Conservation (phyloP, 1,284 basidiomycete genomes). For the Trametes versicolor region DNA sequence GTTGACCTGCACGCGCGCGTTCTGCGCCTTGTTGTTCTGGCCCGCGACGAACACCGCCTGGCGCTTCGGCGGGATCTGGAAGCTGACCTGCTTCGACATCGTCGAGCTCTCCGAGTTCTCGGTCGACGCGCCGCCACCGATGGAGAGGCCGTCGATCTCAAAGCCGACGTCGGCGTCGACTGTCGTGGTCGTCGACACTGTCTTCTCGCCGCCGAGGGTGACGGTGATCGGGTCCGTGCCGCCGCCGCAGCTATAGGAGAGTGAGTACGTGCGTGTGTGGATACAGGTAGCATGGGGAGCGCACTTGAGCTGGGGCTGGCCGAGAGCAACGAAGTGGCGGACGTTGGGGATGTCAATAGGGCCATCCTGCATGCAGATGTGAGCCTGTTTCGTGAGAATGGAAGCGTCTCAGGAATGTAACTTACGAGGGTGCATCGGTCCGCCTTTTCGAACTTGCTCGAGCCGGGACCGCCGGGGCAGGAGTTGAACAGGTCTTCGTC, state of each 20-base stretch:
- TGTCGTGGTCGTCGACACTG: slow-evolving; percentile 3
- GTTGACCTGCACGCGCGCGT: slow-evolving; percentile 19
- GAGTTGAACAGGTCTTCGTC: slow-evolving; percentile 5
- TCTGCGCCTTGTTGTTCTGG: slow-evolving; percentile 1
- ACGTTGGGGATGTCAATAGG: slow-evolving; percentile 12
- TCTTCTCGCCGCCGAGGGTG: slow-evolving; percentile 10
- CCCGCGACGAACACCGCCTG: slow-evolving; percentile 25
- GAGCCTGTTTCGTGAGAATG: background rate
- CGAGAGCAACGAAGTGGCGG: slow-evolving; percentile 9
- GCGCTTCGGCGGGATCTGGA: slow-evolving; percentile 10
- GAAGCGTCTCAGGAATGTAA: background rate
- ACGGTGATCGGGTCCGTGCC: slow-evolving; percentile 9
- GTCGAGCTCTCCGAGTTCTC: slow-evolving; percentile 6
- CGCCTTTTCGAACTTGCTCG: slow-evolving; percentile 7
- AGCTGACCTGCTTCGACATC: slow-evolving; percentile 11
- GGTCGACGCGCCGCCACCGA: slow-evolving; percentile 13
- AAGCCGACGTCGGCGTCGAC: slow-evolving; percentile 9
- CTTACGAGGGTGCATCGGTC: slow-evolving; percentile 21
- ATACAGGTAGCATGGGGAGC: background rate
- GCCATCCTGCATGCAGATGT: slow-evolving; percentile 5
- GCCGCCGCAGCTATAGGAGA: slow-evolving; percentile 13
- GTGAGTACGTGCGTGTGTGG: background rate
- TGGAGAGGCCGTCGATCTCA: slow-evolving; percentile 10
- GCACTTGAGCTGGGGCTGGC: slow-evolving; percentile 22
- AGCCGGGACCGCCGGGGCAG: slow-evolving; percentile 18